phyloP scores from a whole-genome alignment of 768 basidiomycete genomes.

The Auricularia auricula-judae region DNA sequence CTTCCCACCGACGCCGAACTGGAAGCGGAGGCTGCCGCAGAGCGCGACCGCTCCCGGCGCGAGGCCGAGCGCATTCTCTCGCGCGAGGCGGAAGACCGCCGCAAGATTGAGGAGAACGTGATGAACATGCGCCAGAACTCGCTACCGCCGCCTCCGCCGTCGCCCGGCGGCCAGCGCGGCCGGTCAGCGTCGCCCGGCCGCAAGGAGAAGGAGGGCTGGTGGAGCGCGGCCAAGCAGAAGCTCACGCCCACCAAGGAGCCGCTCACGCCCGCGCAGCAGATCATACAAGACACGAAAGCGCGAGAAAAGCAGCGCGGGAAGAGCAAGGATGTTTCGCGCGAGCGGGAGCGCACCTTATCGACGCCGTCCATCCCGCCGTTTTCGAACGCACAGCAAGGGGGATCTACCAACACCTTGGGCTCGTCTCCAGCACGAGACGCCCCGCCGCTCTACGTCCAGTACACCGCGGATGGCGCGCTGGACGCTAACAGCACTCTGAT shows the following conservation, averaged over 20 bases:
- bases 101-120: slow-evolving; percentile 64
- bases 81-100: slow-evolving; percentile 51
- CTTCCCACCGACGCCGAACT: slow-evolving; percentile 66
- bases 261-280: slow-evolving; percentile 78
- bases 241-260: slow-evolving; percentile 69
- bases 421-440: slow-evolving; percentile 46
- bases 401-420: slow-evolving; percentile 14
- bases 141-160: slow-evolving; percentile 50
- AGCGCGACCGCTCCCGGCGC: slow-evolving; percentile 61
- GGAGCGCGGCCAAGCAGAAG: slow-evolving; percentile 60
- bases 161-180: slow-evolving; percentile 30
- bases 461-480: slow-evolving; percentile 56
- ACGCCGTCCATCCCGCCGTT: slow-evolving; percentile 38
- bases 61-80: slow-evolving; percentile 73
- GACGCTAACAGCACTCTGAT: slow-evolving; percentile 68
- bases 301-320: slow-evolving; percentile 31
- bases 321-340: slow-evolving; percentile 18
- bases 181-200: slow-evolving; percentile 55
- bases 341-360: slow-evolving; percentile 27
- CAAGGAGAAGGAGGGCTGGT: slow-evolving; percentile 60
- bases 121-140: slow-evolving; percentile 9
- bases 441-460: slow-evolving; percentile 69
- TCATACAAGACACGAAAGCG: slow-evolving; percentile 63
- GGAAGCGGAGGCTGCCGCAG: slow-evolving; percentile 68
- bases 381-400: slow-evolving; percentile 41